Percentiles rank a stretch among this genome's conserved stretches.
Evolutionary conservation across 139 green algal species (phyloP).

Genomic region (Coccomyxa sp.): DNA sequence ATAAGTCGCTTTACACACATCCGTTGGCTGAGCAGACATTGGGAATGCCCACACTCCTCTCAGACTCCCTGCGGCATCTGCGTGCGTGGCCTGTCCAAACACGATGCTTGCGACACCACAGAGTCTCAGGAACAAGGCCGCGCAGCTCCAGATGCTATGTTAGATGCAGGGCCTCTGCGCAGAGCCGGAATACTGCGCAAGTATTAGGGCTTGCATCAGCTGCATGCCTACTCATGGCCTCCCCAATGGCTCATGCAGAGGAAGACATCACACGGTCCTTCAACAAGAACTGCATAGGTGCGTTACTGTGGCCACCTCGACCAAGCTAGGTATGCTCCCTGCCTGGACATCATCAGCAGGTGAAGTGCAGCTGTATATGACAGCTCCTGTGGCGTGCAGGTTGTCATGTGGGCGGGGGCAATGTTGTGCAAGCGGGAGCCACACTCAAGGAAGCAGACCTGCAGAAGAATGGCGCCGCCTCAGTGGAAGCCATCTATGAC

Average conservation of each 20-base stretch:
- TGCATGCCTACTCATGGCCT: background rate
- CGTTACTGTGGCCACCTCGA: background rate
- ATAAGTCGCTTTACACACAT: too few relatives aligned
- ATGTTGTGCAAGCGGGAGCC: conserved; percentile 60
- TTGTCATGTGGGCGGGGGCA: conserved; percentile 73
- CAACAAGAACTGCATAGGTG: conserved; percentile 1
- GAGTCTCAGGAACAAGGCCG: too few relatives aligned
- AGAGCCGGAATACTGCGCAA: background rate
- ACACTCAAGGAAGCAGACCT: conserved; percentile 54
- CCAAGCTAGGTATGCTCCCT: background rate
- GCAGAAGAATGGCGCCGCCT: conserved; percentile 39
- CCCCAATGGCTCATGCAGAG: background rate
- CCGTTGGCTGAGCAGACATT: too few relatives aligned
- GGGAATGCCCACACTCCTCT: too few relatives aligned
- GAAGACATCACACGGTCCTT: background rate
- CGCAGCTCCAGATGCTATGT: too few relatives aligned
- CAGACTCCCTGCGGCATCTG: too few relatives aligned
- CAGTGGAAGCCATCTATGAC: conserved; percentile 53
- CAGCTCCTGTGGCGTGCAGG: conserved; percentile 27
- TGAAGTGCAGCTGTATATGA: background rate
- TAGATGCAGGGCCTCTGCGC: too few relatives aligned
- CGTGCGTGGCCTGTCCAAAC: too few relatives aligned
- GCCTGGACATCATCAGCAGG: background rate
- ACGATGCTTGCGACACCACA: too few relatives aligned
- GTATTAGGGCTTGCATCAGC: background rate